Evolutionary conservation across 768 basidiomycete genomes (phyloP), one percentile per base, ranked within the genome.

Genomic region (Tricholoma matsutake): DNA sequence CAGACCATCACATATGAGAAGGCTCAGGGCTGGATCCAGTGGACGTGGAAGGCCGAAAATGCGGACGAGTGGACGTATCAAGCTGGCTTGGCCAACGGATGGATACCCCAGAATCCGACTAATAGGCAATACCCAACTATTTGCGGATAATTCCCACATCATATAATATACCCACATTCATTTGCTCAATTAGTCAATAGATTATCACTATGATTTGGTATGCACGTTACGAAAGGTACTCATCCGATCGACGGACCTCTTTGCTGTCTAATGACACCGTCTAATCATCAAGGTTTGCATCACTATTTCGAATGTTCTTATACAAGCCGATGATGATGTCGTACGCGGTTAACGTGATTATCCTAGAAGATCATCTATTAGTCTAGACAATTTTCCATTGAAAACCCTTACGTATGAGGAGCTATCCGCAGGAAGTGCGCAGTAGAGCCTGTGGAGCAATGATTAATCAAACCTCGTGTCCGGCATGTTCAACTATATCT

Each of bases 381-480:
- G 28, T 18, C 22, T 53, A 54, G 55, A 56, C 14, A 2, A n/a
- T 16, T 31, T 6, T 31, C n/a, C 32, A 31, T 11, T 10, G 29
- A 5, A 32, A 32, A 32, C 11, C 67, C 86, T 75, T 69, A 91
- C 89, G 95, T 95, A 73, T 95, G 93, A 32, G 94, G 96, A 14
- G 91, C 91, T 69, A 96, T 96, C 37, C 95, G 84, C 67, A 96
- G 69, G 75, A 97, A 92, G 73, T 98, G 96, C 2, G 96, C 96
- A 0, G 92, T 92, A 2, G 94, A 94, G 43, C 96, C 92, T 94
- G 64, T 25, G 54, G 49, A 35, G 4, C 6, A 10, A 7, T 9
- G n/a, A 18, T 53, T 25, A 53, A 31, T 9, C 3, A 13, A 49
- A 53, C 29, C 20, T 31, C 3, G 16, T 3, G 29, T 53, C 16